Evolutionary conservation across 305 asterid species (phyloP).

Genomic region (Withania somnifera): DNA sequence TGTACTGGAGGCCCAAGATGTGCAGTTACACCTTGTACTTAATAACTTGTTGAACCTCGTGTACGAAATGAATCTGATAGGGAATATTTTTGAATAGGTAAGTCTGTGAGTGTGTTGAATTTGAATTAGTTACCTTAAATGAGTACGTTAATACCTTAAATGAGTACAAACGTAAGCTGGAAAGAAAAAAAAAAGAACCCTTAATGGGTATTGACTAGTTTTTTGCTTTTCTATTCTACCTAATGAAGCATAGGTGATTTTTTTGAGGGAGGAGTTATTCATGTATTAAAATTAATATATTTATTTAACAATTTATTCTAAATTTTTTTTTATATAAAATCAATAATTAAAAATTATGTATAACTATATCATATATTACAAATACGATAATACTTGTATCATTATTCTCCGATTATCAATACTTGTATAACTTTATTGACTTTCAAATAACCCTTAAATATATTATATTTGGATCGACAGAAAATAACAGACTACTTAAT

Average conservation of each 20-base stretch:
- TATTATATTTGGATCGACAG: background rate
- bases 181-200: background rate
- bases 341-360: background rate
- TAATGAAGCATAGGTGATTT: background rate
- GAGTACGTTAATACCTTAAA: too few species aligned
- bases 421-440: background rate
- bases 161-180: background rate
- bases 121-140: background rate
- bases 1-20: background rate
- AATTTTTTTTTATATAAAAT: too few species aligned
- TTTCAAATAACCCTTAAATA: background rate
- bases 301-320: too few species aligned
- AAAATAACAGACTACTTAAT: background rate
- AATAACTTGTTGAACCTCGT: background rate
- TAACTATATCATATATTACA: background rate
- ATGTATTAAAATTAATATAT: background rate
- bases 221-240: background rate
- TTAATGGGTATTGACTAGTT: background rate
- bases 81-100: too few species aligned
- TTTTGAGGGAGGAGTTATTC: background rate
- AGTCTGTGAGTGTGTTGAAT: background rate
- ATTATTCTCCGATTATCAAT: background rate
- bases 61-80: background rate
- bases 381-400: background rate
- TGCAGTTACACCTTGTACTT: background rate